Percentiles rank a stretch among this genome's conserved stretches.
Conservation (phyloP, 2,329 filamentous ascomycete species). For the Byssothecium circinans region DNA sequence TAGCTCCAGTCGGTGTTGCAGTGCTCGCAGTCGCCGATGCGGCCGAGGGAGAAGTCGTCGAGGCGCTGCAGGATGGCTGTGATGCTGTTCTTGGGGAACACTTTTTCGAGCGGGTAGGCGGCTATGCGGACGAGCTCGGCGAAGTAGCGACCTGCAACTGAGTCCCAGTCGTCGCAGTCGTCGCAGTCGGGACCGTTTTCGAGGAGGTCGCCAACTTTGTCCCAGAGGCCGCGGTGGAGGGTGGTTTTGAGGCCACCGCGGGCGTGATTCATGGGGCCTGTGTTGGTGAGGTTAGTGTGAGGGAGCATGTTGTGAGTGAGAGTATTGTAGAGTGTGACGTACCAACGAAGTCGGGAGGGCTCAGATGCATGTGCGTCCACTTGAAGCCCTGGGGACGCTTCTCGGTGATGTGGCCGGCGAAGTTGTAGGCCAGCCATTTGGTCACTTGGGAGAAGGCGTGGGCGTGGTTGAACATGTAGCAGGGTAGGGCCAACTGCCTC, state of each 20-base stretch:
- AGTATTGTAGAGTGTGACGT: conserved; percentile 4
- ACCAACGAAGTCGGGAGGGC: conserved; percentile 21
- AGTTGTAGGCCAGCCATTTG: conserved; percentile 36
- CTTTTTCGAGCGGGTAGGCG: conserved; percentile 18
- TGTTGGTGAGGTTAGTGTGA: background rate
- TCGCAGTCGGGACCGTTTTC: conserved; percentile 4
- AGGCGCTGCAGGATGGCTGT: conserved; percentile 12
- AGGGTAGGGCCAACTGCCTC: conserved; percentile 25
- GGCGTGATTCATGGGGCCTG: conserved; percentile 23
- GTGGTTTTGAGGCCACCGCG: conserved; percentile 18
- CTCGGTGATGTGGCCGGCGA: conserved; percentile 27
- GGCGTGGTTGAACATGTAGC: conserved; percentile 32
- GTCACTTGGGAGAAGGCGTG: conserved; percentile 29
- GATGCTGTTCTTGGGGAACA: conserved; percentile 13
- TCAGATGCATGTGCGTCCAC: conserved; percentile 16
- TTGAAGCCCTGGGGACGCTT: conserved; percentile 19
- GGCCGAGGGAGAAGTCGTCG: conserved; percentile 5
- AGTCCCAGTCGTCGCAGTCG: conserved; percentile 10
- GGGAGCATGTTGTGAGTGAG: too few species aligned
- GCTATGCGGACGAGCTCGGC: conserved; percentile 12
- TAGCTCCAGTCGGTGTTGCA: conserved; percentile 3
- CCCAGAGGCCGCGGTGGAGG: conserved; percentile 17
- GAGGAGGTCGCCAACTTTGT: conserved; percentile 10
- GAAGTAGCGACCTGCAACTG: conserved; percentile 16
- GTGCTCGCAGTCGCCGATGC: background rate